These are phyloP conservation scores for Heliamphora pulchella DNA, from an alignment of 179 eudicot species.

Conservation along the genomic window DNA sequence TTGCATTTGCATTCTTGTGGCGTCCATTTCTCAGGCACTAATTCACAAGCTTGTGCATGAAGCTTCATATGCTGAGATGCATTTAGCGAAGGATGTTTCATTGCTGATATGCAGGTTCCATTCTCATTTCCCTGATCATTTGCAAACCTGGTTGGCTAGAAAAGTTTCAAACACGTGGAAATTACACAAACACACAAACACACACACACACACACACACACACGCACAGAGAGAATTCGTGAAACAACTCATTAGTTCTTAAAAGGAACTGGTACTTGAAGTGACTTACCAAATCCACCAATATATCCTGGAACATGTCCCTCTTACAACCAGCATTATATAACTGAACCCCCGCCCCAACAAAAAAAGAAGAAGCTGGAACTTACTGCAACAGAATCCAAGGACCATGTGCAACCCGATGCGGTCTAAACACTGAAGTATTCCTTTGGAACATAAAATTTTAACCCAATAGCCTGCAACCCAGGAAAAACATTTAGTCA, in stretches of 20 bases:
- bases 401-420: neutral
- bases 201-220: neutral
- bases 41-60: neutral
- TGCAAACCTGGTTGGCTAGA: neutral
- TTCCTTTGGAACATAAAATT: slow-evolving; percentile 74
- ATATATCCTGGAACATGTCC: neutral
- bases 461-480: slow-evolving; percentile 67
- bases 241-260: neutral
- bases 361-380: neutral
- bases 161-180: neutral
- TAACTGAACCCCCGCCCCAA: neutral
- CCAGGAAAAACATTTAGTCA: neutral
- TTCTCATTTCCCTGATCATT: neutral
- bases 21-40: neutral
- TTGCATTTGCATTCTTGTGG: neutral
- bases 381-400: neutral
- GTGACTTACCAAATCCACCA: neutral
- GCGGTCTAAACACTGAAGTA: slow-evolving; percentile 31
- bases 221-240: no score
- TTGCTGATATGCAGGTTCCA: neutral
- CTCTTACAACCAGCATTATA: neutral
- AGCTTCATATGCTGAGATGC: neutral
- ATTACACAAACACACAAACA: neutral
- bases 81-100: neutral
- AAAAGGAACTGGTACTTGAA: neutral